Evolutionary conservation across 768 basidiomycete genomes (phyloP).

Genomic region (Leccinum ochraceum): DNA sequence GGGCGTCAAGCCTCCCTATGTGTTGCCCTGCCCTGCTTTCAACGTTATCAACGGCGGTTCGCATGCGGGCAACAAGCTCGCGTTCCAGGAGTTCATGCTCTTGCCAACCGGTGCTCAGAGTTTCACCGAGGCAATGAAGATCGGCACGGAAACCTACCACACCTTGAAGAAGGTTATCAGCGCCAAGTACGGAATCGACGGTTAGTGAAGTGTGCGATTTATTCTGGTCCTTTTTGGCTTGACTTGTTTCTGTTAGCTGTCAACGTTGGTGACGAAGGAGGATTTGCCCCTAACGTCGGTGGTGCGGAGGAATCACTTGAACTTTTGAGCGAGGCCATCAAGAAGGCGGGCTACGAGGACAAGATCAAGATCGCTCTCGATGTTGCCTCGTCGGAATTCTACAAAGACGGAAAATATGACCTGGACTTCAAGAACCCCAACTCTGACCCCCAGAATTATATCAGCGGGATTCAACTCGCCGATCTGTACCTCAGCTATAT

Average conservation of each 20-base stretch:
- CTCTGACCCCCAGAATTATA: slow-evolving; percentile 96
- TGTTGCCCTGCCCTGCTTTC: slow-evolving; percentile 91
- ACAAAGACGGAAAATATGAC: slow-evolving; percentile 99
- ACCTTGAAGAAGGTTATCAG: slow-evolving; percentile 98
- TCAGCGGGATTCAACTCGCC: slow-evolving; percentile 89
- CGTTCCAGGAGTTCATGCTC: slow-evolving; percentile 99
- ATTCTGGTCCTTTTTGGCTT: slow-evolving; percentile 1
- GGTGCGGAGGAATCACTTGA: slow-evolving; percentile 98
- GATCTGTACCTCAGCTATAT: slow-evolving; percentile 85
- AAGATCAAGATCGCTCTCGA: slow-evolving; percentile 99
- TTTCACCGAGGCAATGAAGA: slow-evolving; percentile 98
- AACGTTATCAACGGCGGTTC: slow-evolving; percentile 99
- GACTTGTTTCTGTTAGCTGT: slow-evolving; percentile 58
- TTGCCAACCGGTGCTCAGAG: slow-evolving; percentile 88
- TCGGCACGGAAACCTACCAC: slow-evolving; percentile 97
- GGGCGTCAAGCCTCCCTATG: slow-evolving; percentile 91
- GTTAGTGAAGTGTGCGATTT: slow-evolving; percentile 43
- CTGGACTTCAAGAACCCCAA: slow-evolving; percentile 99
- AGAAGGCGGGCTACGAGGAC: slow-evolving; percentile 97
- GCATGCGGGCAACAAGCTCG: slow-evolving; percentile 99
- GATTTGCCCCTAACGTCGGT: slow-evolving; percentile 97
- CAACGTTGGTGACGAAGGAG: slow-evolving; percentile 99
- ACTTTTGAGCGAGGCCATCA: slow-evolving; percentile 92
- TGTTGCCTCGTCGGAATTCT: slow-evolving; percentile 99
- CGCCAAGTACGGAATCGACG: slow-evolving; percentile 98